These are phyloP conservation scores for Posidonia oceanica DNA, from an alignment of 116 monocot genomes.

Conservation along the genomic window DNA sequence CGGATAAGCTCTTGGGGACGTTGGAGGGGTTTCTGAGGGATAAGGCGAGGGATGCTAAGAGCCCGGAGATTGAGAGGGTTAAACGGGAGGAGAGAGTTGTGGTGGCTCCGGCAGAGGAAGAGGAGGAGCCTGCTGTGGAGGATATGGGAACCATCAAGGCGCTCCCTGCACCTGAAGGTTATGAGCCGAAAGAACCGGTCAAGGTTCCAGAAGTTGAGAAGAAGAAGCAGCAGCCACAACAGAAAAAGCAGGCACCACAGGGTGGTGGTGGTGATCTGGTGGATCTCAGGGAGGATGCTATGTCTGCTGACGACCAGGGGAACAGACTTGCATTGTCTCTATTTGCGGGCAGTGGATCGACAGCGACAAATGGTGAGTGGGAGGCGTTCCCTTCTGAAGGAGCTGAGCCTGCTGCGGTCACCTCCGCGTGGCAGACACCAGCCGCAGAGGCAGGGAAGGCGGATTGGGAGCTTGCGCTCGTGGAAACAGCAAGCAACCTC, in stretches of 20 bases:
- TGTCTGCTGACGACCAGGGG: constrained; percentile 47
- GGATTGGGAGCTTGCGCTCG: constrained; percentile 86
- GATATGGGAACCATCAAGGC: constrained; percentile 76
- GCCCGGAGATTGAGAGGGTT: constrained; percentile 11
- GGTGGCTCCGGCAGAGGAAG: constrained; percentile 3
- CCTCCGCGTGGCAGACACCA: constrained; percentile 75
- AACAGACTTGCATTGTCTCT: constrained; percentile 57
- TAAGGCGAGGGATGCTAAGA: constrained; percentile 30
- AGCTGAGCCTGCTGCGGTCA: constrained; percentile 27
- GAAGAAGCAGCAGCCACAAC: constrained; percentile 18
- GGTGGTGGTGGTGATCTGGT: constrained; percentile 23
- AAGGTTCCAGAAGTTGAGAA: constrained; percentile 7
- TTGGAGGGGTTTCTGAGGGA: constrained; percentile 82
- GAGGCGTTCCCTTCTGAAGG: constrained; percentile 41
- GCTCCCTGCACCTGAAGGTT: constrained; percentile 61
- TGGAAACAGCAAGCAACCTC: constrained; percentile 69
- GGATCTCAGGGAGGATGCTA: constrained; percentile 52
- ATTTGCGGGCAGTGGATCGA: constrained; percentile 28
- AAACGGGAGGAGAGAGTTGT: neutral
- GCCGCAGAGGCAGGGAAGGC: constrained; percentile 54
- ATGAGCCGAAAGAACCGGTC: constrained; percentile 16
- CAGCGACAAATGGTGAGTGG: constrained; percentile 34
- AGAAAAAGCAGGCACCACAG: constrained; percentile 10
- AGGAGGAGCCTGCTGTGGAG: constrained; percentile 32
- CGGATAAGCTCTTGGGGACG: constrained; percentile 48